phyloP scores from a whole-genome alignment of 148 eudicot species.

The Pouteria glomerata region DNA sequence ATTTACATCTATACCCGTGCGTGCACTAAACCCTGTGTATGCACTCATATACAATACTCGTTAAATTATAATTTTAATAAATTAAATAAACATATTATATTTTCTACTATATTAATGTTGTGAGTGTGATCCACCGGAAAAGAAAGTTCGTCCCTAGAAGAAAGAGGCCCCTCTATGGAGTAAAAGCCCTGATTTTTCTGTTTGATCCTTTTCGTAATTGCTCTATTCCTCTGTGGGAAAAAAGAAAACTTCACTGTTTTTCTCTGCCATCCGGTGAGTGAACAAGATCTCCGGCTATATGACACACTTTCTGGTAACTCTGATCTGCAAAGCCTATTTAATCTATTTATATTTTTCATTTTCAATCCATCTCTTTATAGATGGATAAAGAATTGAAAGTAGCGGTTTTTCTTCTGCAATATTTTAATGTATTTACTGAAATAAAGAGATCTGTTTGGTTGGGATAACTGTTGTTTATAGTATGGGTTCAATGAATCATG shows the following conservation, averaged over 20 bases:
- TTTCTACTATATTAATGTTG: not conserved
- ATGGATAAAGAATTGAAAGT: not conserved
- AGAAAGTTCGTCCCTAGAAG: not conserved
- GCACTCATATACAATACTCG: no score
- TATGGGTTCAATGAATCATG: no score
- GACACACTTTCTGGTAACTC: conserved; percentile 31
- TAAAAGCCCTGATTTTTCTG: conserved; percentile 8
- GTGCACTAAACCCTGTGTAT: no score
- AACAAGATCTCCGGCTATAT: conserved; percentile 51
- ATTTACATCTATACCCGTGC: no score
- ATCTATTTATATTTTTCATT: not conserved
- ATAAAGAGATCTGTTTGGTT: no score
- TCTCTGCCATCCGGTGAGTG: conserved; percentile 18
- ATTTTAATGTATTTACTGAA: no score
- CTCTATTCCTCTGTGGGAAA: conserved; percentile 13
- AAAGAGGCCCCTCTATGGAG: conserved; percentile 13
- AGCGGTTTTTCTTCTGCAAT: not conserved
- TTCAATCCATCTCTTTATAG: not conserved
- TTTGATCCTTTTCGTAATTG: conserved; percentile 3
- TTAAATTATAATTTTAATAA: no score
- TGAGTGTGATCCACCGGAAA: conserved; percentile 4
- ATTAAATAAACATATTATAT: no score
- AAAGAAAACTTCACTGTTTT: not conserved
- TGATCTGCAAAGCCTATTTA: not conserved
- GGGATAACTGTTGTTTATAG: no score